These are phyloP conservation scores for Fusarium pilosicola DNA, from an alignment of 2,329 filamentous ascomycete species.

Conservation along the genomic window DNA sequence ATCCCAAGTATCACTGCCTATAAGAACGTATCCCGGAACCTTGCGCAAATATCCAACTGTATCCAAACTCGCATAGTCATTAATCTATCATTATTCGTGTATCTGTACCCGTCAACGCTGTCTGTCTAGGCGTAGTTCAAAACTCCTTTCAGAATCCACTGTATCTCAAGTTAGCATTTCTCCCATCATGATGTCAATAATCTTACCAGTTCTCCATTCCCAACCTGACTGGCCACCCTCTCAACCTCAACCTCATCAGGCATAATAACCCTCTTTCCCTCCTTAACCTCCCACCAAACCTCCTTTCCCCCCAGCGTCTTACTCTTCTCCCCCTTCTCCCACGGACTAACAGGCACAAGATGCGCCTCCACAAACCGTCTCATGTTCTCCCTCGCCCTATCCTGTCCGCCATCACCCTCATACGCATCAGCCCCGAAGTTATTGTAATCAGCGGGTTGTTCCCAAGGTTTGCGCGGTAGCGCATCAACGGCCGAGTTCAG, in stretches of 20 bases:
- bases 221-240: slow-evolving; percentile 76
- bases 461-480: slow-evolving; percentile 89
- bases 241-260: slow-evolving; percentile 83
- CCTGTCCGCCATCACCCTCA: slow-evolving; percentile 76
- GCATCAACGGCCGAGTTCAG: slow-evolving; percentile 82
- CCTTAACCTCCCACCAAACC: slow-evolving; percentile 84
- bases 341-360: slow-evolving; percentile 78
- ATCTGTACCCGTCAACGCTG: background rate
- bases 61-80: background rate
- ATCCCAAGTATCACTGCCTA: background rate
- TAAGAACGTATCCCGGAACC: background rate
- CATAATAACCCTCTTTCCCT: slow-evolving; percentile 76
- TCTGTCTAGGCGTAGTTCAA: slow-evolving; percentile 54
- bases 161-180: background rate
- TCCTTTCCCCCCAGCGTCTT: slow-evolving; percentile 71
- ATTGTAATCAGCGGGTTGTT: slow-evolving; percentile 77
- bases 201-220: slow-evolving; percentile 83
- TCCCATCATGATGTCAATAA: background rate
- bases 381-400: slow-evolving; percentile 81
- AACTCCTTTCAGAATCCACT: slow-evolving; percentile 73
- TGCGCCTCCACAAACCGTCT: slow-evolving; percentile 87
- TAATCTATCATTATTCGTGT: slow-evolving; percentile 30
- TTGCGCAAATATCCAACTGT: background rate
- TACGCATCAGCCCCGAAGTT: slow-evolving; percentile 76
- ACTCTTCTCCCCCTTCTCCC: slow-evolving; percentile 73